Evolutionary conservation across 2,329 filamentous ascomycete genomes (phyloP).

Genomic region (Claviceps capensis): DNA sequence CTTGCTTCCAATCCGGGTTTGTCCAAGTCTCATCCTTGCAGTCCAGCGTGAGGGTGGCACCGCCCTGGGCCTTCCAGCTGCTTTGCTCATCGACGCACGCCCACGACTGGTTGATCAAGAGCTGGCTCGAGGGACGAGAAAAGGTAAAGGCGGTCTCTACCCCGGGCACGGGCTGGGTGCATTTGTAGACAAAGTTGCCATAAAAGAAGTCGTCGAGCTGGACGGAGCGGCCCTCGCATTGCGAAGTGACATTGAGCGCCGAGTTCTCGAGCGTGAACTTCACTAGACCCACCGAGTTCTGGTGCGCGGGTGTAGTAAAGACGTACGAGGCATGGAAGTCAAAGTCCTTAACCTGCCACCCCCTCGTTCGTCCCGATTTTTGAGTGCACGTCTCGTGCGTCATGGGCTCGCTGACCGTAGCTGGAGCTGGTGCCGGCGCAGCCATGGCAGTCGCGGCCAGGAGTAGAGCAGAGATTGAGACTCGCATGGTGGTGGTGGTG

Average conservation of each 20-base stretch:
- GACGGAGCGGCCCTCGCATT: conserved; percentile 27
- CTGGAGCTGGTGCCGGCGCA: conserved; percentile 8
- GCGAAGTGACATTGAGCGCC: conserved; percentile 21
- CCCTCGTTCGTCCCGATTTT: conserved; percentile 9
- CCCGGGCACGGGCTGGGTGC: conserved; percentile 18
- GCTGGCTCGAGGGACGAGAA: conserved; percentile 18
- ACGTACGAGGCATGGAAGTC: conserved; percentile 34
- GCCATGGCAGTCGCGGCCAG: conserved; percentile 14
- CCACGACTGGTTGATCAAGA: conserved; percentile 37
- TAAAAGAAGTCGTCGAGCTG: conserved; percentile 37
- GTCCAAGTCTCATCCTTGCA: conserved; percentile 15
- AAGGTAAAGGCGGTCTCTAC: conserved; percentile 28
- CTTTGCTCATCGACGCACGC: conserved; percentile 27
- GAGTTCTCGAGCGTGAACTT: conserved; percentile 37
- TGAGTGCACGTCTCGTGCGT: conserved; percentile 9
- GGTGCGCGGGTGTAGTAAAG: conserved; percentile 38
- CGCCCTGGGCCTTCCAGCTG: conserved; percentile 16
- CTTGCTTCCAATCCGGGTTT: conserved; percentile 19
- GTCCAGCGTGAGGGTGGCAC: conserved; percentile 13
- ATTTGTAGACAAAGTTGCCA: conserved; percentile 30
- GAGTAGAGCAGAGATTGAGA: conserved; percentile 10
- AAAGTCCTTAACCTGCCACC: conserved; percentile 30
- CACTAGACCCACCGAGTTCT: conserved; percentile 32
- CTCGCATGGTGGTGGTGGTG: conserved; percentile 6
- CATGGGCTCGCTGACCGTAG: conserved; percentile 1